phyloP scores from a whole-genome alignment of 2,329 filamentous ascomycete genomes.

The Tolypocladium paradoxum region DNA sequence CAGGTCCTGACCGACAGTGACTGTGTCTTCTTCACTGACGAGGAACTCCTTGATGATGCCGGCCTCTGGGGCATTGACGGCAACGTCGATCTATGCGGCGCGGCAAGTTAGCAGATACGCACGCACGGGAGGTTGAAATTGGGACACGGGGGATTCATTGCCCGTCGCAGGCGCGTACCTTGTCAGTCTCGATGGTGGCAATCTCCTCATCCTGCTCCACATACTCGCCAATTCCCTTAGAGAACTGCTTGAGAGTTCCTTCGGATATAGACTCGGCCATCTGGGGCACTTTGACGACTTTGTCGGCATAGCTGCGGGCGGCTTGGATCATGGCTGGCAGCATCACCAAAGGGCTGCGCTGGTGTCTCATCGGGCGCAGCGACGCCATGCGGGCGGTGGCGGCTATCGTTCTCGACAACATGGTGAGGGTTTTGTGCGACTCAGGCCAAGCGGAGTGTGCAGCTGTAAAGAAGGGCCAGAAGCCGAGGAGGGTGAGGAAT shows the following conservation, averaged over 20 bases:
- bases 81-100: constrained; percentile 70
- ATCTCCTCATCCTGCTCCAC: constrained; percentile 96
- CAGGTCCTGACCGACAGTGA: constrained; percentile 86
- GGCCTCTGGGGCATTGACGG: constrained; percentile 85
- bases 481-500: neutral
- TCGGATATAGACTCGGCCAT: constrained; percentile 99
- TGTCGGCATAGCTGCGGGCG: constrained; percentile 63
- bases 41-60: constrained; percentile 88
- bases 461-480: neutral
- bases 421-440: constrained; percentile 11
- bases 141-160: neutral
- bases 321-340: constrained; percentile 42
- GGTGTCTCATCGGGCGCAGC: constrained; percentile 26
- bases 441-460: neutral
- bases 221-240: constrained; percentile 82
- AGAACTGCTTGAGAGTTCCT: constrained; percentile 91
- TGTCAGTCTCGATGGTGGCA: constrained; percentile 97
- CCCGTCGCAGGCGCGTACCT: constrained; percentile 45
- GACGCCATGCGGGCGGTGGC: constrained; percentile 33
- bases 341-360: constrained; percentile 18
- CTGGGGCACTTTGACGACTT: constrained; percentile 82
- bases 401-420: constrained; percentile 33
- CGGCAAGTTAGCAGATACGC: constrained; percentile 4
- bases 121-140: neutral
- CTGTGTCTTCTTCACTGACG: constrained; percentile 88